A percentile compares a stretch with the other conserved stretches of the same genome.
These are phyloP conservation scores for Amanita rimosa DNA, from an alignment of 768 basidiomycete species.

Conservation along the genomic window DNA sequence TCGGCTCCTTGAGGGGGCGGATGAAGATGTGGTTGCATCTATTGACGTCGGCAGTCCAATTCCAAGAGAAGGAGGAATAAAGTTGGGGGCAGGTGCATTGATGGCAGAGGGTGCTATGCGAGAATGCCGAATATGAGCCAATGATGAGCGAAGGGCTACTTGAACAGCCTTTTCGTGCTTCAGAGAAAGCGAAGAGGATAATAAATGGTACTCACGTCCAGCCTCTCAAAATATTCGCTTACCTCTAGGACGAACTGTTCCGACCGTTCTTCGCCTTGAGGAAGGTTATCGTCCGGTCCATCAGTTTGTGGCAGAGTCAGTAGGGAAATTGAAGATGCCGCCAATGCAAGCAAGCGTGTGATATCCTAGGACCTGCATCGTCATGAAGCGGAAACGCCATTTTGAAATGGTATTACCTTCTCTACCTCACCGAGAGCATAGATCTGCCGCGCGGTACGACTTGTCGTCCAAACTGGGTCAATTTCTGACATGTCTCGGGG, in stretches of 20 bases:
- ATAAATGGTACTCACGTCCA: conserved; percentile 43
- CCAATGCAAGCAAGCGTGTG: conserved; percentile 60
- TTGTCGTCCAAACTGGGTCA: conserved; percentile 75
- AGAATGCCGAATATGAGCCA: conserved; percentile 73
- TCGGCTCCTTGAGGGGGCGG: conserved; percentile 21
- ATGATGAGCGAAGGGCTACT: conserved; percentile 59
- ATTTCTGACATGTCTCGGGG: conserved; percentile 29
- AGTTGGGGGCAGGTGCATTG: conserved; percentile 61
- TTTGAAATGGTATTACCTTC: conserved; percentile 35
- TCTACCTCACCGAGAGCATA: conserved; percentile 73
- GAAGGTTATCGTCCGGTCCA: conserved; percentile 50
- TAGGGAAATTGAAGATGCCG: conserved; percentile 69
- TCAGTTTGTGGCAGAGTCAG: conserved; percentile 81
- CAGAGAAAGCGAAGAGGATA: not conserved
- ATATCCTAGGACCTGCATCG: conserved; percentile 44
- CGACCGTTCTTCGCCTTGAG: conserved; percentile 74
- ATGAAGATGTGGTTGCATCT: not conserved
- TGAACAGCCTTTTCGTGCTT: conserved; percentile 49
- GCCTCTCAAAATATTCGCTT: conserved; percentile 75
- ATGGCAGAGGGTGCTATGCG: conserved; percentile 86
- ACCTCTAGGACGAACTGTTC: conserved; percentile 81
- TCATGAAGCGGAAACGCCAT: not conserved
- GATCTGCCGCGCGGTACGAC: conserved; percentile 72
- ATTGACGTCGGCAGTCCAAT: conserved; percentile 46
- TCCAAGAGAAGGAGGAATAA: conserved; percentile 69